Base-by-base conservation (phyloP, 805 yeast genomes). In the Suhomyces faveliae region DNA sequence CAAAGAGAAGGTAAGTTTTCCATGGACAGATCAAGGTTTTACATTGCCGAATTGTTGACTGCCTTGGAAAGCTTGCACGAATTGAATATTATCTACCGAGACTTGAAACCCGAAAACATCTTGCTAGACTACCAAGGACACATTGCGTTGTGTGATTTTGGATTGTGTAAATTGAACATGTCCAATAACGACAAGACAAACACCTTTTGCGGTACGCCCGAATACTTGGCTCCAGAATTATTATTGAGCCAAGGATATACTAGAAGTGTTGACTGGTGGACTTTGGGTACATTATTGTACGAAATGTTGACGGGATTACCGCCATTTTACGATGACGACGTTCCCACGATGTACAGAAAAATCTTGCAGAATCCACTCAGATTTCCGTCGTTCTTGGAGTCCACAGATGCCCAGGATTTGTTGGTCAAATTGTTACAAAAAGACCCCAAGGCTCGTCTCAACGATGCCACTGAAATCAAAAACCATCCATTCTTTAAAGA, bases 151-250 rank as follows among this genome's bases (percentile, higher is more conserved):
- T 94, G 99, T 73, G 99, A 94, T 70, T 94, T 94, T 64, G 99
- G 99, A 5, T 76, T 94, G 39, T 94, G 98, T 73, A 94, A 94
- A 70, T 80, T 94, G 59, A 89, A 94, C 72, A 94, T 94, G 99
- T 81, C 84, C 55, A 81, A 85, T 57, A 85, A 87, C 51, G 96
- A 90, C 59, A 87, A 87, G 67, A 85, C 89, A 1, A 86, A 85
- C 59, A 94, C 99, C 0, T 94, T 94, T 65, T 94, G 99, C 69
- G 99, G 99, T 35, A 94, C 99, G 0, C 98, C 98, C 0, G 98
- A 94, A 68, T 94, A 94, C 67, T 75, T 94, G 56, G 97, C 98
- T 1, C 99, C 99, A 1, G 99, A 94, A 68, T 74, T 94, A 56
- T 73, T 94, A 42, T 73, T 90, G 58, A 94, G 95, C 42, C 90